Base-by-base conservation (phyloP, 2,329 filamentous ascomycete species). In the Stagonosporopsis tanaceti region DNA sequence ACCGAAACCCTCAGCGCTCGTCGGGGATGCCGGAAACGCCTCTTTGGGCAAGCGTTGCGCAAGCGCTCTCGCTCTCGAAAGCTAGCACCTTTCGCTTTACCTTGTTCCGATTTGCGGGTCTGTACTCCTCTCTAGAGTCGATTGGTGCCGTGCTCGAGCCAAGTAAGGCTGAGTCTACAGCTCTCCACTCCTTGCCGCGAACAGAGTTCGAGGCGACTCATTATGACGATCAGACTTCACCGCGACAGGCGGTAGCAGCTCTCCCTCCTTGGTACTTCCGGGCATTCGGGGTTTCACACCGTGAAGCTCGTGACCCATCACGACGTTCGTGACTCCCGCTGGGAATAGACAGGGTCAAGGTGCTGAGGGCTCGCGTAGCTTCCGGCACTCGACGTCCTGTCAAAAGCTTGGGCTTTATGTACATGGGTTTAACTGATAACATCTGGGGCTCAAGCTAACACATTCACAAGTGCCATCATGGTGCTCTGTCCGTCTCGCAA, bases 11-110 rank as follows among this genome's bases (percentile, higher is more conserved):
- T 57, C 51, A 58, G 37, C 46, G 51, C 37, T 53, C 40, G 30
- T 53, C 51, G 55, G 59, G 55, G 50, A 41, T 50, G 35, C 47
- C 42, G 50, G 50, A 40, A 17, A 34, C 51, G 24, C 64, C 47
- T 15, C 6, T 52, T 59, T 50, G 15, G 53, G 63, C 9, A 64
- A 60, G 61, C 59, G 45, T 54, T 61, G 59, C 64, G 61, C 53
- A 34, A 35, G 46, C 34, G 41, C 30, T 39, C 17, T 53, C 34
- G 41, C 30, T 39, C 17, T 53, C 54, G 34, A 28, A 28, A 48
- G 53, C 39, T 61, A 64, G 60, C 30, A 44, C 38, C 34, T 55
- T 48, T 50, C 47, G 51, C 48, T 44, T 40, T 50, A 17, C 50
- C 45, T 38, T 48, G 48, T 47, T 50, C 40, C 37, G 28, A 61